phyloP scores from a whole-genome alignment of 768 basidiomycete species.

The Auricularia sp. region DNA sequence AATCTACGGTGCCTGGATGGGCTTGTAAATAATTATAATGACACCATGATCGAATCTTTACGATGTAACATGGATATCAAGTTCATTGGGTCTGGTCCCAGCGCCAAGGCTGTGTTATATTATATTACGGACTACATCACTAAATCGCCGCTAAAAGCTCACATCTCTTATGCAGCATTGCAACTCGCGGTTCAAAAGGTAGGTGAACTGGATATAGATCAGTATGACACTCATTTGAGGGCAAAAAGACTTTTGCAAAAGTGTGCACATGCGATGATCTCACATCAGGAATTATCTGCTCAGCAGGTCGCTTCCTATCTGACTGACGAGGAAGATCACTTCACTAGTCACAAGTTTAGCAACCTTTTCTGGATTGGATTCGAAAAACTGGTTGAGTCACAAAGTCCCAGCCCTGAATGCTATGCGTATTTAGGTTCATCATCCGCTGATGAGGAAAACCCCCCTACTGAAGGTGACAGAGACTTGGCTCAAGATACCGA shows the following conservation, averaged over 20 bases:
- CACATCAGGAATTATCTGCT: conserved; percentile 18
- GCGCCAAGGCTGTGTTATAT: conserved; percentile 23
- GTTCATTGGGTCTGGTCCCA: conserved; percentile 23
- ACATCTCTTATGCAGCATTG: conserved; percentile 9
- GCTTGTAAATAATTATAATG: conserved; percentile 7
- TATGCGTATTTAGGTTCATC: neutral
- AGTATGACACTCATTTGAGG: neutral
- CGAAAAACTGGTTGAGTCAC: neutral
- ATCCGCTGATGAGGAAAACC: neutral
- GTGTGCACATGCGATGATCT: conserved; percentile 13
- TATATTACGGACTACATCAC: conserved; percentile 32
- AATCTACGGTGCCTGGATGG: conserved; percentile 8
- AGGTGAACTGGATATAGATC: neutral
- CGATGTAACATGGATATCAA: neutral
- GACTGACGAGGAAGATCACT: conserved; percentile 14
- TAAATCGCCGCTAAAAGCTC: conserved; percentile 15
- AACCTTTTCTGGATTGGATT: conserved; percentile 6
- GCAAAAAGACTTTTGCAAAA: conserved; percentile 6
- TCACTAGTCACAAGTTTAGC: conserved; percentile 11
- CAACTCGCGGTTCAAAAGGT: conserved; percentile 3
- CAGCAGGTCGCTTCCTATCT: conserved; percentile 22
- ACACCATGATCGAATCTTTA: conserved; percentile 8
- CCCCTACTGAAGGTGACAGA: neutral
- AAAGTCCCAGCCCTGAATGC: neutral
- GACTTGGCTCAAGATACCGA: neutral